Evolutionary conservation across 169 alveolate species (phyloP).

Genomic region (Plasmodium gonderi): DNA sequence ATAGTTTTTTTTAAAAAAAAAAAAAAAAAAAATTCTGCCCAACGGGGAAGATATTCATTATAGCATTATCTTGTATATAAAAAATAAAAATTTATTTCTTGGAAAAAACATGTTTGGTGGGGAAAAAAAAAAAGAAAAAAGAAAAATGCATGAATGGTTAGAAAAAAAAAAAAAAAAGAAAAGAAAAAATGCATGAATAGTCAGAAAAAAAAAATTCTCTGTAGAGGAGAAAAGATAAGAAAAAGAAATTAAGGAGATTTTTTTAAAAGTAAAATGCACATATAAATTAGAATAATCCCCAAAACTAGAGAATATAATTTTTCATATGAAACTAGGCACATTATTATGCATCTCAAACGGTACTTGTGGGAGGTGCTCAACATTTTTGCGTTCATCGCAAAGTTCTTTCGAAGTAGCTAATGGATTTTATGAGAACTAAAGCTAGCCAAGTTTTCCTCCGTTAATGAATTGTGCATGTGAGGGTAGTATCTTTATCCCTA

Average conservation of each 20-base stretch:
- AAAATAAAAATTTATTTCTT: neutral
- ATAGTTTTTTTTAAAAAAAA: neutral
- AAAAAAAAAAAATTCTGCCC: neutral
- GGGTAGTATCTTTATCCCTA: too few species aligned
- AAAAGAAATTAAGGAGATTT: neutral
- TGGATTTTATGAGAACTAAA: neutral
- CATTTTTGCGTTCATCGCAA: neutral
- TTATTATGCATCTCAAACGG: neutral
- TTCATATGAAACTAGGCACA: neutral
- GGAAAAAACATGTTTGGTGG: neutral
- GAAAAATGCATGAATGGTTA: neutral
- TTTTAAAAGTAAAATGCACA: neutral
- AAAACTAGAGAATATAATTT: neutral
- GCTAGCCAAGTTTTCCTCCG: neutral
- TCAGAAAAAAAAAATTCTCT: neutral
- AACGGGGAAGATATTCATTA: neutral
- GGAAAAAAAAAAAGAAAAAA: neutral
- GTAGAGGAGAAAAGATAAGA: neutral
- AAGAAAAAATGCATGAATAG: neutral
- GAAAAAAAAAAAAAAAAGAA: neutral
- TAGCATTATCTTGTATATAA: neutral
- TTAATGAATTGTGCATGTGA: neutral
- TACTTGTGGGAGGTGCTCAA: neutral
- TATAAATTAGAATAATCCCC: neutral
- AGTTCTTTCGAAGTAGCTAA: neutral